Percentiles rank a stretch among this genome's conserved stretches.
phyloP scores from a whole-genome alignment of 2,329 filamentous ascomycete species.

The Penicillium olsonii region DNA sequence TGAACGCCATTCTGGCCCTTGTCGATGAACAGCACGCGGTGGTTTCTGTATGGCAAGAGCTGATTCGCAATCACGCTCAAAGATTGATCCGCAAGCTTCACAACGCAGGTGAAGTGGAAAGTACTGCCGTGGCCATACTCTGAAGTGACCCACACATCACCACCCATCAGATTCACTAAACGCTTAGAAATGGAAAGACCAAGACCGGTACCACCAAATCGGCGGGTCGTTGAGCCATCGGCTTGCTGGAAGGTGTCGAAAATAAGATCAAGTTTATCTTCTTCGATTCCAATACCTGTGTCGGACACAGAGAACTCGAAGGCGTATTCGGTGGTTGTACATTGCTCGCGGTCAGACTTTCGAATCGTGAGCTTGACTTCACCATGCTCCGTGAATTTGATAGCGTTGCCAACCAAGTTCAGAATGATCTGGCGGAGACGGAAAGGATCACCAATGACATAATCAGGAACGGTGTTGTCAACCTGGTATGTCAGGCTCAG shows the following conservation, averaged over 20 bases:
- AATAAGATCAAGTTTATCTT: slow-evolving; percentile 93
- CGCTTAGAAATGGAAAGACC: slow-evolving; percentile 94
- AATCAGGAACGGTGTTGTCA: slow-evolving; percentile 89
- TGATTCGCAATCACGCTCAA: slow-evolving; percentile 72
- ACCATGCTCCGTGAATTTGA: slow-evolving; percentile 97
- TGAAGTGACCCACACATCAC: slow-evolving; percentile 94
- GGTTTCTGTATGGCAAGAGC: slow-evolving; percentile 85
- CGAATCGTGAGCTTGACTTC: slow-evolving; percentile 94
- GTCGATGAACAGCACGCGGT: slow-evolving; percentile 92
- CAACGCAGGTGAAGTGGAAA: slow-evolving; percentile 95
- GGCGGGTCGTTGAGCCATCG: slow-evolving; percentile 92
- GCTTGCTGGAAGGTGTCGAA: slow-evolving; percentile 99
- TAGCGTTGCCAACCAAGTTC: slow-evolving; percentile 95
- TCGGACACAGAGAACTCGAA: slow-evolving; percentile 96
- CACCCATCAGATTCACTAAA: slow-evolving; percentile 93
- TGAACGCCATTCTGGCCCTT: slow-evolving; percentile 71
- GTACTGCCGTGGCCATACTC: slow-evolving; percentile 87
- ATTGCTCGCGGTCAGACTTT: slow-evolving; percentile 65
- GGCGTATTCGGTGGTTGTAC: slow-evolving; percentile 75
- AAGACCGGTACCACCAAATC: slow-evolving; percentile 92
- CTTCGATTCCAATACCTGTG: slow-evolving; percentile 93
- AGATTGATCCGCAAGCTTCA: slow-evolving; percentile 79
- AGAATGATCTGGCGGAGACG: slow-evolving; percentile 93
- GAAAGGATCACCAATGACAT: slow-evolving; percentile 95
- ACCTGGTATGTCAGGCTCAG: slow-evolving; percentile 91